These are phyloP conservation scores for Fragilaria crotonensis DNA, from an alignment of 108 stramenopile genomes.

Conservation along the genomic window DNA sequence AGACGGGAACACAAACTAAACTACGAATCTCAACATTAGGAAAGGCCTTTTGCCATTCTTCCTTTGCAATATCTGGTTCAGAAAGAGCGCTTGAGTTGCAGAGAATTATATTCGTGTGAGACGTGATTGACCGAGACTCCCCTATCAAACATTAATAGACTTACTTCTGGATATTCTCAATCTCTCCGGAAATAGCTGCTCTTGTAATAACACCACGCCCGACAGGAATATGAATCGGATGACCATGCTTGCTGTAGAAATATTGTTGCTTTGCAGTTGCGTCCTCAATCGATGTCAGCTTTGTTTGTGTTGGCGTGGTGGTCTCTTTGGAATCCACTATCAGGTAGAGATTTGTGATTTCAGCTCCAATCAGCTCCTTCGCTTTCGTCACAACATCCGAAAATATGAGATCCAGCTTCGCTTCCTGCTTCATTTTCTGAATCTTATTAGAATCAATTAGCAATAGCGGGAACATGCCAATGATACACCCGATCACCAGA, in stretches of 20 bases:
- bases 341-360: conserved; percentile 41
- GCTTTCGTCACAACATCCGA: conserved; percentile 52
- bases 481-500: conserved; percentile 85
- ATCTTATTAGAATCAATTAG: conserved; percentile 49
- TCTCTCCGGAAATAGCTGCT: conserved; percentile 42
- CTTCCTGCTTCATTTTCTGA: conserved; percentile 35
- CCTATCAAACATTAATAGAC: too few species aligned
- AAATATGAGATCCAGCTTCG: conserved; percentile 35
- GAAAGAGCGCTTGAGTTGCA: too few species aligned
- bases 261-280: conserved; percentile 28
- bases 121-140: too few species aligned
- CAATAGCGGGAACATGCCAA: conserved; percentile 94
- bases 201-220: conserved; percentile 45
- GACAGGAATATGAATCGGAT: conserved; percentile 19
- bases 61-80: too few species aligned
- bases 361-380: conserved; percentile 51
- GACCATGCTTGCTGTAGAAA: conserved; percentile 44
- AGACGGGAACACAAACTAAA: conserved; percentile 47
- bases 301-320: too few species aligned
- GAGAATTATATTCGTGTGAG: too few species aligned
- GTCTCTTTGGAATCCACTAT: conserved; percentile 15
- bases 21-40: conserved; percentile 4
- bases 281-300: too few species aligned
- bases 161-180: conserved; percentile 36
- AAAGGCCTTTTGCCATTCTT: too few species aligned